Conservation (phyloP, 177 flowering plant genomes). For the Telopea speciosissima region DNA sequence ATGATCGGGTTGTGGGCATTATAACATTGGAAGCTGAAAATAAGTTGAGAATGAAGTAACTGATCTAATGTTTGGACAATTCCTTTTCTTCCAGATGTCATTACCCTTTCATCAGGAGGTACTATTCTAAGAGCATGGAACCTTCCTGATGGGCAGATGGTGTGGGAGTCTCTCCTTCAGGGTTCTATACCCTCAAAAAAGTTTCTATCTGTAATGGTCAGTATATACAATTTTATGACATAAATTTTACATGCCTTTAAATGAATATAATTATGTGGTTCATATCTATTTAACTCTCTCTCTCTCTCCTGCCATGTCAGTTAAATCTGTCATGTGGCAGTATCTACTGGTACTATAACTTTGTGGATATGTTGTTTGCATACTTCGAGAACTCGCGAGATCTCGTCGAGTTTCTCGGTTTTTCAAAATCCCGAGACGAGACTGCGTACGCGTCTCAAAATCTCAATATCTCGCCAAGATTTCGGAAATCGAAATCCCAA, state of each 20-base stretch:
- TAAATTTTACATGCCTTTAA: not conserved
- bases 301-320: not conserved
- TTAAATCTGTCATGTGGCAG: no score
- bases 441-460: no score
- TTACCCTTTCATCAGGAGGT: conserved; percentile 81
- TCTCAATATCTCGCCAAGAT: no score
- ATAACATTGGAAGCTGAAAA: not conserved
- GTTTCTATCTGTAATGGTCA: conserved; percentile 53
- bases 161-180: conserved; percentile 83
- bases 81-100: conserved; percentile 49
- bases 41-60: not conserved
- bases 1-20: not conserved
- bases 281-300: not conserved
- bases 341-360: no score
- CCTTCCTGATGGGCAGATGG: conserved; percentile 98
- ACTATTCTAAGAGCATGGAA: conserved; percentile 90
- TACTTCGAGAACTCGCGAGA: no score
- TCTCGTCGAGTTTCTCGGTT: no score
- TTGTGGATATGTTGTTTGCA: no score
- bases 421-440: no score
- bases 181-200: conserved; percentile 64
- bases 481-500: no score
- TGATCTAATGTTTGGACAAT: conserved; percentile 8
- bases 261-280: not conserved
- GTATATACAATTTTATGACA: conserved; percentile 20